Evolutionary conservation across 805 yeast species (phyloP).

Genomic region (Starmera amethionina): DNA sequence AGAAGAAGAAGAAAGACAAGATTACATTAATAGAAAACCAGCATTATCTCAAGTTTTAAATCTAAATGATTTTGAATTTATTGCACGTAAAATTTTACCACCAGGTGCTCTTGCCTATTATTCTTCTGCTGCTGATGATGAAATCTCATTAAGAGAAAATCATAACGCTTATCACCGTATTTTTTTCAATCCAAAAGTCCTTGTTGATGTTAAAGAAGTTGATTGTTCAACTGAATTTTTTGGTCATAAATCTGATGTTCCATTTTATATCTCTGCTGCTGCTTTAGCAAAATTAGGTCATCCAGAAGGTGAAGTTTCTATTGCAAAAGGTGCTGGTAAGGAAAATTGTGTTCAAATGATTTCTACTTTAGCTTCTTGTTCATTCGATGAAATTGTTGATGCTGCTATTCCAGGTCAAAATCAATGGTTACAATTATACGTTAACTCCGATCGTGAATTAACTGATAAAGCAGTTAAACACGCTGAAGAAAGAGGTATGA

Average conservation of each 20-base stretch:
- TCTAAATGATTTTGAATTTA: constrained; percentile 75
- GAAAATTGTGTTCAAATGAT: constrained; percentile 80
- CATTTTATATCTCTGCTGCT: constrained; percentile 87
- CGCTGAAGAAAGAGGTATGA: constrained; percentile 66
- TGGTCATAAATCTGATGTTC: constrained; percentile 60
- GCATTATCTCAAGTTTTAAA: constrained; percentile 63
- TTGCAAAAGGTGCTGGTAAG: constrained; percentile 73
- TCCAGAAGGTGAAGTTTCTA: constrained; percentile 83
- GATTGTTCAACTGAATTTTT: constrained; percentile 66
- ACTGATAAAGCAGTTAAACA: constrained; percentile 53
- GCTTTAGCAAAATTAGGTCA: constrained; percentile 90
- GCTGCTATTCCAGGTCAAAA: constrained; percentile 58
- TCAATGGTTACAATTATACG: constrained; percentile 87
- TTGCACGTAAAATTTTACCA: constrained; percentile 72
- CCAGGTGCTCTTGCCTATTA: constrained; percentile 89
- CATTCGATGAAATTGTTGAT: constrained; percentile 76
- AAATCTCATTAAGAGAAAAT: constrained; percentile 80
- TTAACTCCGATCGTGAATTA: constrained; percentile 63
- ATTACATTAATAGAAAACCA: constrained; percentile 46
- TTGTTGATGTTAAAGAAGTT: constrained; percentile 71
- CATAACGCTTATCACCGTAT: constrained; percentile 83
- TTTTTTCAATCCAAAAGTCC: constrained; percentile 75
- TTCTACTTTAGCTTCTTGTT: constrained; percentile 83
- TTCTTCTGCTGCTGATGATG: constrained; percentile 89
- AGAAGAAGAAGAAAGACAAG: constrained; percentile 33